Evolutionary conservation across 2,329 filamentous ascomycete genomes (phyloP).

Genomic region (Aspergillus sp.): DNA sequence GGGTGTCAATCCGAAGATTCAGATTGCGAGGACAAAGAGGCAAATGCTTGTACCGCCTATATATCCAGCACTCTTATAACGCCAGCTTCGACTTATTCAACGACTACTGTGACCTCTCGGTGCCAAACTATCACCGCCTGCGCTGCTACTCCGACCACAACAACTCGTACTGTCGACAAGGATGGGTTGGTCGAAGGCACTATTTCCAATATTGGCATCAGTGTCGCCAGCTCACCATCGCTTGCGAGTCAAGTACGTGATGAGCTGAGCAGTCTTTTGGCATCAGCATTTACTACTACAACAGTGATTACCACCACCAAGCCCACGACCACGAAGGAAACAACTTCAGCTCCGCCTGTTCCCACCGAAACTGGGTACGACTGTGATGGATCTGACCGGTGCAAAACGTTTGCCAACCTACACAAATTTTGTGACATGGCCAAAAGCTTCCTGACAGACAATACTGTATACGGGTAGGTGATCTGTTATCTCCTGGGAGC

Average conservation of each 20-base stretch:
- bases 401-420: background rate
- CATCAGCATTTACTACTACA: background rate
- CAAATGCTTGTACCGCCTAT: slow-evolving; percentile 13
- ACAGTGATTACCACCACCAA: slow-evolving; percentile 1
- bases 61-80: slow-evolving; percentile 9
- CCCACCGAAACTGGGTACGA: background rate
- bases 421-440: slow-evolving; percentile 9
- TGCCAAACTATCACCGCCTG: slow-evolving; percentile 20
- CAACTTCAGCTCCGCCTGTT: background rate
- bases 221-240: background rate
- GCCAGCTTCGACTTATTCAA: slow-evolving; percentile 13
- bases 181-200: slow-evolving; percentile 6
- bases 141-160: slow-evolving; percentile 9
- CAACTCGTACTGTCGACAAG: slow-evolving; percentile 9
- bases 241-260: background rate
- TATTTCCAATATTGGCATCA: background rate
- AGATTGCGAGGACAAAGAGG: slow-evolving; percentile 16
- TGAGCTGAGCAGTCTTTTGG: background rate
- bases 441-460: slow-evolving; percentile 1
- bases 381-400: background rate
- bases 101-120: slow-evolving; percentile 4
- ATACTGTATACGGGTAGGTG: slow-evolving; percentile 7
- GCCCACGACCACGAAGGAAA: slow-evolving; percentile 2
- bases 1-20: slow-evolving; percentile 13
- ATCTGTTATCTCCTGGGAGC: background rate